Base-by-base conservation (phyloP, 192 early-diverging fungal genomes). In the Phycomyces blakesleeanus region DNA sequence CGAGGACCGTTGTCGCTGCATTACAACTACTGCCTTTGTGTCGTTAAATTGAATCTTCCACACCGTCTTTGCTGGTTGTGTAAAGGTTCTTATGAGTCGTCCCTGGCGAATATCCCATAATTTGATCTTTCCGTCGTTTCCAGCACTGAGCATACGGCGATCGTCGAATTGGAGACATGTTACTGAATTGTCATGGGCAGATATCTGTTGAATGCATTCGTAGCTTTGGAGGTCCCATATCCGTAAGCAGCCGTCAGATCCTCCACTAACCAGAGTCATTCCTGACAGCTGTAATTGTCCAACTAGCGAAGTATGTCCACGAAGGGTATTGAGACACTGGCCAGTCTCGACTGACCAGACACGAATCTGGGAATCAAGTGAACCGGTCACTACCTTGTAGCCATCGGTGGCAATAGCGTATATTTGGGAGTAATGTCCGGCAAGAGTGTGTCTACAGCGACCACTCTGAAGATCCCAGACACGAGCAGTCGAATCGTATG, bases 81-180 rank as follows among this genome's bases (percentile, higher is more conserved):
- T 82, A 25, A 98, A 74, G 63, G 91, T 84, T 15, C 95, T 76
- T 16, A 95, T 88, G 68, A 93, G 90, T 20, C 83, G 76, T 4
- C 95, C 96, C 14, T 91, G 89, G 22, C 81, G 71, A 0, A 93
- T 80, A 68, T 99, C 95, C 97, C 97, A 99, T 26, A 98, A 71
- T 66, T 98, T 99, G 57, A 98, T 84, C 0, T 90, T 91, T 0
- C 89, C 90, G 65, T 97, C 97, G 22, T 91, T 91, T 0, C 82
- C 82, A 22, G 96, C 97, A 3, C 89, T 91, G n/a, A 98, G 87
- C 51, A 98, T 90, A 25, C 95, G 89, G 29, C 88, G 82, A 51
- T 85, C 80, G 65, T 99, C 97, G 72, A 94, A 93, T 73, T 98
- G 95, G 67, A 99, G 89, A 65, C 96, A 96, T 3, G 97, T 99